Conservation (phyloP, 805 yeast genomes). For the Kuraishia ogatae region DNA sequence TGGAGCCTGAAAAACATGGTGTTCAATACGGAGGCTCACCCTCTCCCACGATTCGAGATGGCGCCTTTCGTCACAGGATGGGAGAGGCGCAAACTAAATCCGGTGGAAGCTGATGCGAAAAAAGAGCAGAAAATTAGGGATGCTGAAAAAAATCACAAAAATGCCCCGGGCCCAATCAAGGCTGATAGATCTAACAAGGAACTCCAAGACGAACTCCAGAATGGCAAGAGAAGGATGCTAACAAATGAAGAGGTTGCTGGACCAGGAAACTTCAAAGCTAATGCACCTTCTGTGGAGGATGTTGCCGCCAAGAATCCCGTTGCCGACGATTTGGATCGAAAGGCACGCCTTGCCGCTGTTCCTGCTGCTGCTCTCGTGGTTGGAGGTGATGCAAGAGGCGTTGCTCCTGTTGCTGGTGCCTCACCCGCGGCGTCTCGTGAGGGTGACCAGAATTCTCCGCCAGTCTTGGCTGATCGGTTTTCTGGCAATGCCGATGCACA, state of each 20-base stretch:
- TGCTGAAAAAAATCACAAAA: neutral
- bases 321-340: neutral
- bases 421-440: neutral
- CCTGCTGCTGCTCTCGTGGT: no score
- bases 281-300: neutral
- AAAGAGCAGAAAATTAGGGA: conserved; percentile 1
- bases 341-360: neutral
- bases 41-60: conserved; percentile 66
- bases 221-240: neutral
- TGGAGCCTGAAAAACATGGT: conserved; percentile 63
- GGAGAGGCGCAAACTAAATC: conserved; percentile 24
- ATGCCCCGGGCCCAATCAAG: neutral
- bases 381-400: neutral
- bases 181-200: conserved; percentile 3
- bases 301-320: neutral
- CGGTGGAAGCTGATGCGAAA: conserved; percentile 22
- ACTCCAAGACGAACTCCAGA: neutral
- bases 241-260: neutral
- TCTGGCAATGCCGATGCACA: neutral
- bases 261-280: neutral
- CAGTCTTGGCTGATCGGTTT: neutral
- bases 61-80: conserved; percentile 56
- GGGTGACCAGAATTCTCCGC: neutral
- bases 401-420: neutral
- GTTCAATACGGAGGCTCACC: conserved; percentile 91